Evolutionary conservation across 768 basidiomycete species (phyloP), one percentile per base, ranked within the genome.

Genomic region (Mycena galopus): DNA sequence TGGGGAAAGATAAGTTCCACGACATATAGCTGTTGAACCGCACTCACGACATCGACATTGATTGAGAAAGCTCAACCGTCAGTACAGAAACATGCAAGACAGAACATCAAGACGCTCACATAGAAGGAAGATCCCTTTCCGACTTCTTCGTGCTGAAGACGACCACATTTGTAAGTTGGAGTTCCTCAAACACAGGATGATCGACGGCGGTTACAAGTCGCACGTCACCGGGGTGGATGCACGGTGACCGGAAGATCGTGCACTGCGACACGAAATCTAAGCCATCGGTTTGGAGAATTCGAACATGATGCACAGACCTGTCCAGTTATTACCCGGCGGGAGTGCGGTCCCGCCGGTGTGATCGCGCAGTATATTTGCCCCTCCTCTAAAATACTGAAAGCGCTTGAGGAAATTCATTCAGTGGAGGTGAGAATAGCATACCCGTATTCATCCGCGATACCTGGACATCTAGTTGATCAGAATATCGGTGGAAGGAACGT

Each of bases 161-260:
- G n/a, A 75, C 57, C 1, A 75, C 75, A 23, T 75, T 71, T 14
- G 65, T 73, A 6, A 75, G 44, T 8, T 66, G 67, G 16, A 56
- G 57, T 2, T 75, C 67, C 21, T 75, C 57, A 29, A 72, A 75
- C 23, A 33, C 61, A 2, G 53, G 59, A 51, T 73, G 55, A 57
- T 75, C 71, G 10, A 75, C 66, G 11, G 75, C 75, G 3, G 69
- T 73, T 21, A 73, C 75, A 10, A 60, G 60, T n/a, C 69, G 75
- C n/a, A 55, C 72, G 37, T 75, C 75, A 11, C 75, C 75, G 3
- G 75, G 75, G 30, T 76, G 75, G 19, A 74, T 61, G 29, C 70
- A 72, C 4, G 75, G 75, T 23, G 73, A 71, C 29, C 75, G 73
- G 30, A 73, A 76, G 10, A 76, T 74, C 17, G 75, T 76, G 67